Percentiles rank a stretch among this genome's conserved stretches.
phyloP scores from a whole-genome alignment of 768 basidiomycete genomes.

The Lactarius akahatsu region DNA sequence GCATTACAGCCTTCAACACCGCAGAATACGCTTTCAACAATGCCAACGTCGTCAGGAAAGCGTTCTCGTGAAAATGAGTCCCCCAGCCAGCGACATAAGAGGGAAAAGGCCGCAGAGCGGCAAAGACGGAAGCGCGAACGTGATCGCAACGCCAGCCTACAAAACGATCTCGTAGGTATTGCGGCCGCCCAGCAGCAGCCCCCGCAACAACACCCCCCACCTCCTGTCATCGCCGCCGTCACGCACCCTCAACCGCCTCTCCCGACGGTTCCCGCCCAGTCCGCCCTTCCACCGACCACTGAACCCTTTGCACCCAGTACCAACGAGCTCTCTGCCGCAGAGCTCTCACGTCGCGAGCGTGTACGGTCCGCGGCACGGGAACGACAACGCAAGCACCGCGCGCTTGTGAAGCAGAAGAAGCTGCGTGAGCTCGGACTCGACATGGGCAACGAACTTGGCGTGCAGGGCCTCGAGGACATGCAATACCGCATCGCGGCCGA shows the following conservation, averaged over 20 bases:
- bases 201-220: conserved; percentile 26
- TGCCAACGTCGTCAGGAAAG: conserved; percentile 44
- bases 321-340: conserved; percentile 57
- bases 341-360: conserved; percentile 63
- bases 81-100: conserved; percentile 67
- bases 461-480: conserved; percentile 59
- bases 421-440: conserved; percentile 80
- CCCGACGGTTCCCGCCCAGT: conserved; percentile 16
- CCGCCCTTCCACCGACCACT: conserved; percentile 18
- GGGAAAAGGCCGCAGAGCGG: conserved; percentile 84
- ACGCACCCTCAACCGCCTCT: conserved; percentile 25
- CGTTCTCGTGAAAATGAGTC: conserved; percentile 73
- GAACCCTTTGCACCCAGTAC: conserved; percentile 43
- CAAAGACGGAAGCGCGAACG: conserved; percentile 83
- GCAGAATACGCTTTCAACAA: conserved; percentile 22
- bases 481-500: conserved; percentile 58
- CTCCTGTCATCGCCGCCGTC: conserved; percentile 17
- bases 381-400: conserved; percentile 79
- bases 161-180: conserved; percentile 32
- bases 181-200: conserved; percentile 33
- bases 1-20: conserved; percentile 30
- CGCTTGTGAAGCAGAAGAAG: conserved; percentile 73
- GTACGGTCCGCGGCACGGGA: conserved; percentile 77
- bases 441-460: conserved; percentile 67
- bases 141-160: conserved; percentile 44